Base-by-base conservation (phyloP, 78 protist genomes). In the Speleostelium caveatum region DNA sequence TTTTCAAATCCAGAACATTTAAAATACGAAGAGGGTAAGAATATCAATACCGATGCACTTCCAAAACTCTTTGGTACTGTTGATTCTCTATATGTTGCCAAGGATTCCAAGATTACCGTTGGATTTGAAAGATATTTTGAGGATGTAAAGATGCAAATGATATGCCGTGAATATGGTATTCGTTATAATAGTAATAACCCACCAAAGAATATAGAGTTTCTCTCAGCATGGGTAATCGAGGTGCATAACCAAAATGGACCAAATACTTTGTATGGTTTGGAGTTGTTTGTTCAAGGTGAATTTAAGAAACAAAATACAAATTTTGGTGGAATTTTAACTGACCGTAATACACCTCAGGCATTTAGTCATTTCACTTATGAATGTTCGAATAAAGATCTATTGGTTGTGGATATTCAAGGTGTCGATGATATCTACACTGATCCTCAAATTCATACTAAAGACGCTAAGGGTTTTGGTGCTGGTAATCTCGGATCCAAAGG, bases 391-490 rank as follows among this genome's bases (percentile, higher is more conserved):
- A 86, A 86, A 32, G 19, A 39, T 36, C 33, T 96, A 22, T 49
- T 97, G 30, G 87, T 97, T 1, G 58, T 76, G 42, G 98, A 97
- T 94, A 95, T 97, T 42, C 98, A 97, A 45, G 98, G 98, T 53
- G 97, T 95, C 0, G 97, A 77, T 28, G 97, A 97, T 65, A 14
- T 86, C 10, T 97, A 96, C 63, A 97, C 98, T 0, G 98, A 97
- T 42, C 98, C 98, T 8, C 97, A 95, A 33, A 86, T 96, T 32
- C 98, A 96, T 39, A 89, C 97, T 12, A 53, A 56, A 10, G 90
- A 68, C 53, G 95, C 95, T 19, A 55, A 30, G 19, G 97, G 94
- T 10, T 75, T 36, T 55, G 94, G 87, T 2, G 73, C 74, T 49
- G 98, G 97, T 7, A 91, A 97, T 79, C 67, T 96, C 16, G 97